Percentiles rank a stretch among this genome's conserved stretches.
phyloP scores from a whole-genome alignment of 2,329 filamentous ascomycete species.

The Rutstroemia sydowiana region DNA sequence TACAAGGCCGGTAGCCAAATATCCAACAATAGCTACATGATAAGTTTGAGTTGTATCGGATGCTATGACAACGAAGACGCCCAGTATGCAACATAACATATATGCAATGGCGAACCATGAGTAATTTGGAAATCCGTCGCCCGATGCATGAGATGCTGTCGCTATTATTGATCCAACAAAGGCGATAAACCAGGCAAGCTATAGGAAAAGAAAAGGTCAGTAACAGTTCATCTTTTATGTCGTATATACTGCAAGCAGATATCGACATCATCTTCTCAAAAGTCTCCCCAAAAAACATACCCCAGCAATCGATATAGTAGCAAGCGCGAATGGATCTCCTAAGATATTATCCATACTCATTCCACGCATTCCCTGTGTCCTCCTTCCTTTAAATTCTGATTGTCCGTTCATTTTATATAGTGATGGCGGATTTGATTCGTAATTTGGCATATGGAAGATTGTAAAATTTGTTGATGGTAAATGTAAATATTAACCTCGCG shows the following conservation, averaged over 20 bases:
- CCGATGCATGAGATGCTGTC: conserved; percentile 39
- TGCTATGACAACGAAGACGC: conserved; percentile 74
- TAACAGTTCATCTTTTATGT: neutral
- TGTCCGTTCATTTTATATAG: conserved; percentile 74
- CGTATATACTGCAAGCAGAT: neutral
- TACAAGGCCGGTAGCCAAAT: conserved; percentile 74
- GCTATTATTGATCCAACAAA: conserved; percentile 82
- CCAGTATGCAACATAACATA: conserved; percentile 74
- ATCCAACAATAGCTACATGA: conserved; percentile 85
- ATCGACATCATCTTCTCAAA: no score
- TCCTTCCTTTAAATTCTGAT: conserved; percentile 45
- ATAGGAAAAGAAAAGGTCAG: conserved; percentile 15
- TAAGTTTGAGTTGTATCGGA: conserved; percentile 82
- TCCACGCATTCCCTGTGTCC: conserved; percentile 43
- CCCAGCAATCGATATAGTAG: conserved; percentile 83
- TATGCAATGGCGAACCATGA: conserved; percentile 89
- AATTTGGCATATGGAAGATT: conserved; percentile 52
- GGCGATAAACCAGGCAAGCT: conserved; percentile 94
- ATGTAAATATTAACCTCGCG: conserved; percentile 1
- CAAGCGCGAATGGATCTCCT: conserved; percentile 91
- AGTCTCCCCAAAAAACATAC: conserved; percentile 47
- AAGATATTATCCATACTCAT: conserved; percentile 84
- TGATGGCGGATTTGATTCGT: conserved; percentile 69
- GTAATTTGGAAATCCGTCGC: conserved; percentile 66
- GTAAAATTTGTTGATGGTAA: neutral